Evolutionary conservation across 2,329 filamentous ascomycete genomes (phyloP).

Genomic region (Neoscytalidium dimidiatum): DNA sequence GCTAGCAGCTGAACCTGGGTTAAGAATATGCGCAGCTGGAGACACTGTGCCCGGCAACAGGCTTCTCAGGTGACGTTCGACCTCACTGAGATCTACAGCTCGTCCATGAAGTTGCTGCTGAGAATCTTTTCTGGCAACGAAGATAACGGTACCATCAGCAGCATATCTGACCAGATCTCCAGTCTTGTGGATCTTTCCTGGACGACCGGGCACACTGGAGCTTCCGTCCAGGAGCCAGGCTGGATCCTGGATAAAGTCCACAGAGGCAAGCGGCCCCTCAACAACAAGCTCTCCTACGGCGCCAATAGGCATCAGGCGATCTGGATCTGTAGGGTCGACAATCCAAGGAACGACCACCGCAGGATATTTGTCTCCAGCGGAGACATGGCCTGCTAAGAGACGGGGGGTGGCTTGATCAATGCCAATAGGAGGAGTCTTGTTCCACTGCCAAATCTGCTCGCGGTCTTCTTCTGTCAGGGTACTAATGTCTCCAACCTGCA

Average conservation of each 20-base stretch:
- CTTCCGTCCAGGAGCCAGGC: conserved; percentile 40
- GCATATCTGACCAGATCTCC: conserved; percentile 40
- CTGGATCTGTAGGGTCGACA: conserved; percentile 33
- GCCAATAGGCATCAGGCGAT: conserved; percentile 44
- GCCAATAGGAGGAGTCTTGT: conserved; percentile 32
- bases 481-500: conserved; percentile 36
- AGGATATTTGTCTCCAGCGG: conserved; percentile 24
- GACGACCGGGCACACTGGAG: background rate
- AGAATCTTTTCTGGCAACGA: conserved; percentile 23
- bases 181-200: conserved; percentile 34
- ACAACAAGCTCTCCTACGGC: conserved; percentile 44
- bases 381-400: conserved; percentile 32
- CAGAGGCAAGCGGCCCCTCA: conserved; percentile 39
- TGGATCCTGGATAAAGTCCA: conserved; percentile 31
- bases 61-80: conserved; percentile 44
- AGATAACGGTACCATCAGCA: conserved; percentile 35
- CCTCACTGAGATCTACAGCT: conserved; percentile 29
- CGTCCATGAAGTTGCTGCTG: conserved; percentile 18
- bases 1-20: background rate
- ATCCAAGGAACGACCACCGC: conserved; percentile 29
- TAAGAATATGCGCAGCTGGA: background rate
- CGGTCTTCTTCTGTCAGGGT: conserved; percentile 41
- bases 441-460: conserved; percentile 48
- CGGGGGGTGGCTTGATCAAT: conserved; percentile 23
- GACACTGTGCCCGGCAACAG: background rate